Evolutionary conservation across 192 early-diverging fungal genomes (phyloP).

Genomic region (Rhizophlyctis rosea): DNA sequence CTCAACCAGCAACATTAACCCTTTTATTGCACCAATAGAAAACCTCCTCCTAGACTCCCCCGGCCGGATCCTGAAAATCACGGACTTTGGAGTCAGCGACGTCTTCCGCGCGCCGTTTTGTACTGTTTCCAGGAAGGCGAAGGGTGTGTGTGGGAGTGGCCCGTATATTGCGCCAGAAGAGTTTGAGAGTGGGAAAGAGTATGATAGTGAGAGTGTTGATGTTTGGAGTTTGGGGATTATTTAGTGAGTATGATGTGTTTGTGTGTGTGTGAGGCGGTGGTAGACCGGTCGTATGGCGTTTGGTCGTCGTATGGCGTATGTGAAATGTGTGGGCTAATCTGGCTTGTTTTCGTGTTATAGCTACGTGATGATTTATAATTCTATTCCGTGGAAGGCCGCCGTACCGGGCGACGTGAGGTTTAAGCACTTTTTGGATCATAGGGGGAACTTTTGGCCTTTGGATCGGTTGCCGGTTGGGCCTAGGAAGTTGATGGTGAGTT

Average conservation of each 20-base stretch:
- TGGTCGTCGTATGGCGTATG: neutral
- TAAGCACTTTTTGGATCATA: constrained; percentile 47
- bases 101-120: constrained; percentile 92
- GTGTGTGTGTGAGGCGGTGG: too few species aligned
- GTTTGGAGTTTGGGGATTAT: constrained; percentile 95
- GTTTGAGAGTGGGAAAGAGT: constrained; percentile 64
- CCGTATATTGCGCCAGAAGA: constrained; percentile 95
- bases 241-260: constrained; percentile 70
- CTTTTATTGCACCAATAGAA: constrained; percentile 45
- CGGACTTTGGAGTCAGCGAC: constrained; percentile 96
- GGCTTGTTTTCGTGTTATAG: constrained; percentile 24
- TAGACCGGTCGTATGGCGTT: neutral
- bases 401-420: constrained; percentile 38
- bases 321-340: neutral
- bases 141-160: constrained; percentile 90
- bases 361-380: constrained; percentile 55
- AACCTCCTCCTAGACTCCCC: constrained; percentile 80
- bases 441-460: constrained; percentile 66
- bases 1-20: constrained; percentile 7
- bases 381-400: constrained; percentile 55
- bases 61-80: constrained; percentile 87
- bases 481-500: constrained; percentile 62
- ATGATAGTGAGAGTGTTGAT: constrained; percentile 87
- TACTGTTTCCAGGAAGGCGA: constrained; percentile 67
- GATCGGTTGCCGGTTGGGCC: constrained; percentile 65